Conservation (phyloP, 2,329 filamentous ascomycete species). For the Camptophora hylomeconis region DNA sequence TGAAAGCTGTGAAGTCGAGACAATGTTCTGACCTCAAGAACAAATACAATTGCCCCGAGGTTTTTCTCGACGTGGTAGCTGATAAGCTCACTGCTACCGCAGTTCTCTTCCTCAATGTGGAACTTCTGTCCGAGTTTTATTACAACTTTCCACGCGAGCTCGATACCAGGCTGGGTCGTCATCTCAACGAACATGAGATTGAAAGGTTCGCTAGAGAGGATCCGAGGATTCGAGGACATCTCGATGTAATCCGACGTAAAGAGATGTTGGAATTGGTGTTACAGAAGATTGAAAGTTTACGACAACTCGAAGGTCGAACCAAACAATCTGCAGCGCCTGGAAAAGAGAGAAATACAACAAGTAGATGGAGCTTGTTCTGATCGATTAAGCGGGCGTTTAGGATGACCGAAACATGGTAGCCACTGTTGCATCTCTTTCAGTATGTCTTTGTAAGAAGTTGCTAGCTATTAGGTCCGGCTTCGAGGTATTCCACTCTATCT, state of each 20-base stretch:
- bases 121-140: constrained; percentile 92
- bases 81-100: constrained; percentile 90
- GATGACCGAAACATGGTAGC: no score
- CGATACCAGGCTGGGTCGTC: constrained; percentile 70
- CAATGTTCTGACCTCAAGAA: constrained; percentile 74
- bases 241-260: constrained; percentile 86
- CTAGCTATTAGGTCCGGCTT: constrained; percentile 1
- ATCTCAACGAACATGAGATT: constrained; percentile 64
- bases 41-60: constrained; percentile 93
- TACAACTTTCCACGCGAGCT: constrained; percentile 93
- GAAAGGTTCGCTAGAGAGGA: constrained; percentile 90
- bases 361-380: constrained; percentile 33
- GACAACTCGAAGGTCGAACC: constrained; percentile 67
- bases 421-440: no score
- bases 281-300: constrained; percentile 86
- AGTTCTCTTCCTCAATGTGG: constrained; percentile 93
- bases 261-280: constrained; percentile 85
- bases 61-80: constrained; percentile 95
- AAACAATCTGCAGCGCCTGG: constrained; percentile 36
- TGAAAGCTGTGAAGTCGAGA: constrained; percentile 76
- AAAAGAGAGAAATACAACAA: constrained; percentile 21
- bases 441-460: constrained; percentile 3
- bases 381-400: constrained; percentile 6
- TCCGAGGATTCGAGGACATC: constrained; percentile 71
- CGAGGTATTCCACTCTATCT: constrained; percentile 37